A percentile compares a stretch with the other conserved stretches of the same genome.
phyloP scores from a whole-genome alignment of 192 early-diverging fungal species.

The Entrophospora sp. region DNA sequence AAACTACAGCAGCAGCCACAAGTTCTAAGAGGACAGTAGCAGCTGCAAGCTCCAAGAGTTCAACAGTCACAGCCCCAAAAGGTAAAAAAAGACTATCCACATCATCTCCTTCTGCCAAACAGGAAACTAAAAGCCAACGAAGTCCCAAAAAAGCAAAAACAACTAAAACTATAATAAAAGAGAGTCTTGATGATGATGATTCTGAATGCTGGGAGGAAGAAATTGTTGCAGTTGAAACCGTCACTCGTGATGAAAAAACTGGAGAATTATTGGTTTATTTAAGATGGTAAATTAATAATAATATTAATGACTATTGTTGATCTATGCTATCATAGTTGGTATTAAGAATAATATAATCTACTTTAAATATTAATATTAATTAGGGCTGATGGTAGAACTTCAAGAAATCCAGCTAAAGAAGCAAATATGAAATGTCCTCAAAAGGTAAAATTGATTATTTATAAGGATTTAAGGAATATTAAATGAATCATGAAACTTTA shows the following conservation, averaged over 20 bases:
- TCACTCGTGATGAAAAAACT: conserved; percentile 21
- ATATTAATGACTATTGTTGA: no score
- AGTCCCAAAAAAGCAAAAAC: not conserved
- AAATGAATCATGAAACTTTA: not conserved
- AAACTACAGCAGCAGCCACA: not conserved
- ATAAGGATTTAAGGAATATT: no score
- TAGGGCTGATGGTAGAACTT: conserved; percentile 16
- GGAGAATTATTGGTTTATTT: conserved; percentile 19
- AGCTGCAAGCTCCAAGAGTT: not conserved
- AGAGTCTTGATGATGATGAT: not conserved
- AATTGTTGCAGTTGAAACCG: conserved; percentile 14
- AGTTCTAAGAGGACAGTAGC: not conserved
- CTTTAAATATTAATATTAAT: no score
- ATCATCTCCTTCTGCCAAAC: not conserved
- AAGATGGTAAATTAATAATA: conserved; percentile 16
- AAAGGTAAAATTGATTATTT: conserved; percentile 3
- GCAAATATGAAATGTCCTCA: conserved; percentile 17
- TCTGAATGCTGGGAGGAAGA: conserved; percentile 9
- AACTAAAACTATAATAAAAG: not conserved
- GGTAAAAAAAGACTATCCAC: not conserved
- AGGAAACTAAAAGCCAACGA: not conserved
- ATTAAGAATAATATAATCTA: no score
- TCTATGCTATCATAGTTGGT: no score
- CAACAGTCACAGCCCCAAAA: not conserved
- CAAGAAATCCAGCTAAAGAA: conserved; percentile 16